Base-by-base conservation (phyloP, 495 filamentous ascomycete species). In the Penicillium waksmanii region DNA sequence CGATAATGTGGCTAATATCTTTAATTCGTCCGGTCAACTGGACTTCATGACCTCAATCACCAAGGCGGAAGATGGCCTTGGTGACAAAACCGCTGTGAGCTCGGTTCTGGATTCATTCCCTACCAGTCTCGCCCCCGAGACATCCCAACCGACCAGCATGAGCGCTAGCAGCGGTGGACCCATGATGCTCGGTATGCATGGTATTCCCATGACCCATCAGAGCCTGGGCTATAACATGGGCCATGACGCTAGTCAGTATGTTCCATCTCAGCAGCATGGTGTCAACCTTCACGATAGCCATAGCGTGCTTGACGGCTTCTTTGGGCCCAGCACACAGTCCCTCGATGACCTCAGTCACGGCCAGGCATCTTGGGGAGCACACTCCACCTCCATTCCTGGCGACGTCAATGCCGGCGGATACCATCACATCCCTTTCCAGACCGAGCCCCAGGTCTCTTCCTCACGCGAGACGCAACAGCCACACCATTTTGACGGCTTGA, bases 71-170 rank as follows among this genome's bases (percentile, higher is more conserved):
- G 76, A 77, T 42, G 63, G 63, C 11, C 60, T 77, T 5, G 65
- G 62, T n/a, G 73, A 78, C 53, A 80, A 77, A 52, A 73, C 71
- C 1, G 70, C 77, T 17, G 69, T 73, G 19, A 73, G 72, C 10
- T 76, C 76, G 3, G 76, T 77, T 17, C 65, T 78, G n/a, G 76
- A 80, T 48, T 68, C 74, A 1, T 80, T 74, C 57, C 66, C 73
- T 6, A 60, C 62, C 48, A 67, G 75, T 13, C 66, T 72, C 25
- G 67, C 69, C 13, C 68, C 69, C 5, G 72, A 74, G 15, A 71
- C 69, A 18, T 73, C 71, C 36, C 73, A 77, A 51, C 62, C 73
- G 0, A 66, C 66, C 6, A 73, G 63, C 19, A 63, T 77, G 25
- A 67, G 58, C 15, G 67, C 62, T 8, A 66, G 72, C 25, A 72